A percentile compares a stretch with the other conserved stretches of the same genome.
Conservation (phyloP, 2,329 filamentous ascomycete species). For the Pyrenochaeta sp. region DNA sequence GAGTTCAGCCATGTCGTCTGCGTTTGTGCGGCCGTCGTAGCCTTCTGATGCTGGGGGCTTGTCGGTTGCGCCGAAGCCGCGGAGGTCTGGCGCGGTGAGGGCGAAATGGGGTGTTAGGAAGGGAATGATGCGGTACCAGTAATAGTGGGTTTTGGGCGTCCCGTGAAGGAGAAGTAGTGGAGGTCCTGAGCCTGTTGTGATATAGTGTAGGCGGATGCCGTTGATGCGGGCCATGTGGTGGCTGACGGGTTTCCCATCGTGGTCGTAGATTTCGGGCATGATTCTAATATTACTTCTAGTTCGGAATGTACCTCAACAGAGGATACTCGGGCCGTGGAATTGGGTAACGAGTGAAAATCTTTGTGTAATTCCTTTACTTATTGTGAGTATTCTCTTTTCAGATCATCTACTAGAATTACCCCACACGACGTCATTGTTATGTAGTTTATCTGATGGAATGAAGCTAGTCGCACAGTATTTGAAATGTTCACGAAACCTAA, state of each 20-base stretch:
- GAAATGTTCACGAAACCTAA: neutral
- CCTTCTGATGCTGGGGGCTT: slow-evolving; percentile 47
- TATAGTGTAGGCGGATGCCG: slow-evolving; percentile 29
- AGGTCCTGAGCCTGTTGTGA: slow-evolving; percentile 26
- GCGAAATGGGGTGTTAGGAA: slow-evolving; percentile 46
- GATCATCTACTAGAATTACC: neutral
- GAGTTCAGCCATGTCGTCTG: slow-evolving; percentile 44
- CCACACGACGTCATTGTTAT: slow-evolving; percentile 3
- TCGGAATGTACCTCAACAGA: neutral
- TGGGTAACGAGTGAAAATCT: neutral
- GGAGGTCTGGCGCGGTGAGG: slow-evolving; percentile 46
- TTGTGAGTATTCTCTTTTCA: neutral
- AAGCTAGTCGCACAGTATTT: neutral
- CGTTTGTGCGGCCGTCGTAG: slow-evolving; percentile 48
- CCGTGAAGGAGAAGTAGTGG: slow-evolving; percentile 29
- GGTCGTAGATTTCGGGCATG: slow-evolving; percentile 30
- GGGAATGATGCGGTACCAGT: slow-evolving; percentile 49
- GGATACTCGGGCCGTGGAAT: neutral
- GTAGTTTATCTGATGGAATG: neutral
- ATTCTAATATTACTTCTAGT: neutral
- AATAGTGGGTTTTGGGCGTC: slow-evolving; percentile 34
- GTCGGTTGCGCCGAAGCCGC: slow-evolving; percentile 51
- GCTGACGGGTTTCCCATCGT: slow-evolving; percentile 17
- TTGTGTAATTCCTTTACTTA: neutral
- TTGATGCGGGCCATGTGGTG: slow-evolving; percentile 31